These are phyloP conservation scores for Thermomyces lanuginosus DNA, from an alignment of 2,329 filamentous ascomycete genomes.

Conservation along the genomic window DNA sequence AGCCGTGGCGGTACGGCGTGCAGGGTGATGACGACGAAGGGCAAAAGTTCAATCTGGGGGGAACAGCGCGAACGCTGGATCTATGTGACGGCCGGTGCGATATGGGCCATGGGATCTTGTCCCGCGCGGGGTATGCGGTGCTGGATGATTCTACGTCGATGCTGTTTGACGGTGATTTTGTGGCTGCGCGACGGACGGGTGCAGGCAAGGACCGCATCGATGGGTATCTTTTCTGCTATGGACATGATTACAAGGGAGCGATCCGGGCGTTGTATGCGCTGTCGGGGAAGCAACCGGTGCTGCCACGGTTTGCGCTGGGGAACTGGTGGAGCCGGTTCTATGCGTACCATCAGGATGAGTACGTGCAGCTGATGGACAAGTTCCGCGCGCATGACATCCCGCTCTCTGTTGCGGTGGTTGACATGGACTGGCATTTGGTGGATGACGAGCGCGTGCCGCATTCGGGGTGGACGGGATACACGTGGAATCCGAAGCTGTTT, in stretches of 20 bases:
- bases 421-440: conserved; percentile 52
- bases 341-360: conserved; percentile 39
- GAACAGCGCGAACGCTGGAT: conserved; percentile 41
- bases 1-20: conserved; percentile 39
- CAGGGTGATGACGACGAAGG: conserved; percentile 14
- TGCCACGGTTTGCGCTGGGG: conserved; percentile 43
- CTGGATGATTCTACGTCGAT: conserved; percentile 41
- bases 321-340: conserved; percentile 54
- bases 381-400: conserved; percentile 39
- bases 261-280: conserved; percentile 39
- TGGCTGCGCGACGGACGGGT: conserved; percentile 32
- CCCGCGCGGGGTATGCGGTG: conserved; percentile 34
- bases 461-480: conserved; percentile 41
- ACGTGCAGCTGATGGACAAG: conserved; percentile 40
- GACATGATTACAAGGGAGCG: conserved; percentile 39
- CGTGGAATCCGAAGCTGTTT: conserved; percentile 43
- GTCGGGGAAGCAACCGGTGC: conserved; percentile 38
- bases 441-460: conserved; percentile 28
- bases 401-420: conserved; percentile 43
- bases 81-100: conserved; percentile 34
- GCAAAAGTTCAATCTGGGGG: conserved; percentile 31
- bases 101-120: conserved; percentile 37
- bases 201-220: conserved; percentile 34
- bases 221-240: conserved; percentile 45
- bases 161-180: conserved; percentile 39